These are phyloP conservation scores for Hypoxylon rubiginosum DNA, from an alignment of 2,329 filamentous ascomycete species.

Conservation along the genomic window DNA sequence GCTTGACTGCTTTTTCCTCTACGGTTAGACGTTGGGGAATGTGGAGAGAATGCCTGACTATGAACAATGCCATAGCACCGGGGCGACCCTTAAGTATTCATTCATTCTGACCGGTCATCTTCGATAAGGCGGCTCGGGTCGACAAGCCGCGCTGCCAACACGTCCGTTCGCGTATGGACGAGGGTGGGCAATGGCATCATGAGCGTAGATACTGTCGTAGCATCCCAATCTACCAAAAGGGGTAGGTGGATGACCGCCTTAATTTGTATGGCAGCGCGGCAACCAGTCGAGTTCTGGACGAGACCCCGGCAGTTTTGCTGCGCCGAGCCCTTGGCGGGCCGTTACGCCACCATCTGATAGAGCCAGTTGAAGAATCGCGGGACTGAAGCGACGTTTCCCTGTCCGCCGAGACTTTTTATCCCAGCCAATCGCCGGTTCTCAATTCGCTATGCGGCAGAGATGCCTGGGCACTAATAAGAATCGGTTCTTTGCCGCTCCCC, in stretches of 20 bases:
- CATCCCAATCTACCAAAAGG: conserved; percentile 46
- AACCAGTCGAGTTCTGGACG: conserved; percentile 35
- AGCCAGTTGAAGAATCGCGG: conserved; percentile 24
- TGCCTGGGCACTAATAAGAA: conserved; percentile 30
- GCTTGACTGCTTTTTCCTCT: conserved; percentile 23
- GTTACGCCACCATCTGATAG: conserved; percentile 32
- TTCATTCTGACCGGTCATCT: background rate
- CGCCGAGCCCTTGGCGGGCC: conserved; percentile 39
- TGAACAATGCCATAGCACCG: conserved; percentile 4
- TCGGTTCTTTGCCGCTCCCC: conserved; percentile 24
- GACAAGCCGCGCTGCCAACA: conserved; percentile 33
- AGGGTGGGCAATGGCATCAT: conserved; percentile 43
- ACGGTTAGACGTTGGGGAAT: conserved; percentile 9
- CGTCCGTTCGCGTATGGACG: conserved; percentile 28
- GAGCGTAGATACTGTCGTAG: conserved; percentile 47
- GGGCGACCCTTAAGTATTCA: conserved; percentile 34
- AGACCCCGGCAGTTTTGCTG: conserved; percentile 37
- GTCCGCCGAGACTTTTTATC: conserved; percentile 26
- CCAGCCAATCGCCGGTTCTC: conserved; percentile 25
- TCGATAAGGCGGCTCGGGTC: conserved; percentile 31
- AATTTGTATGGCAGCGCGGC: conserved; percentile 44
- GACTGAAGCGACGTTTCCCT: conserved; percentile 9
- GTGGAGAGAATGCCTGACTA: conserved; percentile 8
- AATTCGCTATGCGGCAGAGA: conserved; percentile 29
- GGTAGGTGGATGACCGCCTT: conserved; percentile 45